Evolutionary conservation across 1,284 basidiomycete genomes (phyloP), one percentile per base, ranked within the genome.

Genomic region (Megacollybia platyphylla): DNA sequence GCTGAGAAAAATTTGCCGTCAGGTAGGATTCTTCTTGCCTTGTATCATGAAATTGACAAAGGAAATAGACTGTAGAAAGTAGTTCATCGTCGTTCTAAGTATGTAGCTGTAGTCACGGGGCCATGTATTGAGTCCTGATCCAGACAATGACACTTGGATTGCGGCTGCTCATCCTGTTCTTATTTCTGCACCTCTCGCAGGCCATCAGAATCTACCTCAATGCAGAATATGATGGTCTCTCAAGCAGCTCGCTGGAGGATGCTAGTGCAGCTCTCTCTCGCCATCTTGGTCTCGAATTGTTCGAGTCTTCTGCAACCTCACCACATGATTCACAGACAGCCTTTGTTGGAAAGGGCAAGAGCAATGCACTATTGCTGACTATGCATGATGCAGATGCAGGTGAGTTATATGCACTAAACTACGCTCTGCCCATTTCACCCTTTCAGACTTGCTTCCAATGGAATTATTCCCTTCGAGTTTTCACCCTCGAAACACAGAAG

Each of bases 261-360:
- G 76, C 78, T 41, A 76, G 70, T 51, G 65, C 70, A 28, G 69
- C 66, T 5, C 63, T 87, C 30, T 71, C 82, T 15, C 73, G 71
- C 45, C 81, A 87, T 53, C 68, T 87, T 11, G 75, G 77, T 17
- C 67, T 87, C 3, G 84, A 86, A 48, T 60, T 61, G 24, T 79
- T 78, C 49, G 79, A 84, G 53, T 61, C 65, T 30, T 52, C 75
- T 53, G 43, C 68, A 68, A 47, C 46, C 50, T 17, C 56, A 59
- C 44, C 46, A 42, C 39, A 61, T 6, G 62, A 64, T 46, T 54
- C 55, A 27, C 64, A 71, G 46, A 64, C 69, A 42, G 46, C 63
- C 2, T 77, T 84, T 51, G 71, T 86, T 17, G 83, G 73, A 26
- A 55, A 70, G 43, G 79, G 76, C 0, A 41, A 57, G 32, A 62